Evolutionary conservation across 495 filamentous ascomycete species (phyloP), one percentile per base, ranked within the genome.

Genomic region (Penicillium fimorum): DNA sequence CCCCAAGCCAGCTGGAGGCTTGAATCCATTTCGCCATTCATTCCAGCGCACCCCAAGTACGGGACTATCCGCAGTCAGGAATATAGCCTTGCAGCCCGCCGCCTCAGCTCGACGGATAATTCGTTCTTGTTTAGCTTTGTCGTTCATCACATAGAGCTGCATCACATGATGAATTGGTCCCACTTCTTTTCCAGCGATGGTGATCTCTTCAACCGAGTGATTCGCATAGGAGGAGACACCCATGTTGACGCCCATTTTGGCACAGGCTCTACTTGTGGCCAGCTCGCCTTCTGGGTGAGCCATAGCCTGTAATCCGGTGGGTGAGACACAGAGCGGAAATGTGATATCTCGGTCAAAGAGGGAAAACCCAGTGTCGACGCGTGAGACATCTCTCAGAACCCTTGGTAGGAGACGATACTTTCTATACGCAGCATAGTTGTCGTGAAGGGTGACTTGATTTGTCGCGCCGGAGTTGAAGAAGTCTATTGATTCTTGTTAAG

Each of bases 21-120:
- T 52, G 47, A 80, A 78, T 11, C 64, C 62, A 41, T 70, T 76
- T 3, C 74, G 70, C 49, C 66, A 69, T 56, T 82, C 79, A 44
- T 67, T 72, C 42, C 67, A 70, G 8, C 70, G 67, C 0, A 72
- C 62, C 1, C 92, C 92, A 0, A 92, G 84, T 3, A 91, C 84
- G 2, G 91, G 88, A 3, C 90, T 91, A 68, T 97, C 92, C 12
- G 95, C 85, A 5, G 92, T 97, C 20, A 96, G 76, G 51, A 86
- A 84, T 43, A 96, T 79, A 5, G 77, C 85, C 46, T 80, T 80
- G 25, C 88, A 73, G 1, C 71, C 67, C 51, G 85, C 82, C 11
- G 58, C 62, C 35, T 69, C 67, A 3, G 70, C 66, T 24, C 69
- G 73, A 22, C 55, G 61, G 11, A 83, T 77, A 12, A 78, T 71